Conservation (phyloP, 176 grass and related monocot species). For the Raddia guianensis region DNA sequence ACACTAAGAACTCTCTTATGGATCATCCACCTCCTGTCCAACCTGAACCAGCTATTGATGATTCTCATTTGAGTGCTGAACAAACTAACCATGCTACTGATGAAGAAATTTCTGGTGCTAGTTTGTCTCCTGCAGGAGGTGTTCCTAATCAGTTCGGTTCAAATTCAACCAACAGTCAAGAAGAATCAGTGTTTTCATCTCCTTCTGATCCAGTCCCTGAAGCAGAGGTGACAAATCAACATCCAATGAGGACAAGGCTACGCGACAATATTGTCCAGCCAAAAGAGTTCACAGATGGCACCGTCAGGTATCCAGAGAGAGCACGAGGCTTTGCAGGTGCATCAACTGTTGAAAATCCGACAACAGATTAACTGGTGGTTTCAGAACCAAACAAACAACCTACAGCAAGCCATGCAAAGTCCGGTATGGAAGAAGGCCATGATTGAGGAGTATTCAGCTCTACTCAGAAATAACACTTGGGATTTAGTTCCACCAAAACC, state of each 20-base stretch:
- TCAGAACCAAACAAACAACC: neutral
- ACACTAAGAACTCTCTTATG: too few relatives aligned
- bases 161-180: too few relatives aligned
- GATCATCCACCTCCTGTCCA: too few relatives aligned
- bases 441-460: neutral
- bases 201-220: too few relatives aligned
- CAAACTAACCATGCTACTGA: too few relatives aligned
- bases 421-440: neutral
- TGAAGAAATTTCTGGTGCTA: too few relatives aligned
- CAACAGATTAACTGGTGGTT: accelerated
- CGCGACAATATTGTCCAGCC: neutral
- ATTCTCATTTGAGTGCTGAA: too few relatives aligned
- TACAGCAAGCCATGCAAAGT: neutral
- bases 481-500: neutral
- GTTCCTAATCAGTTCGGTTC: too few relatives aligned
- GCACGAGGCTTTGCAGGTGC: accelerated
- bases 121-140: too few relatives aligned
- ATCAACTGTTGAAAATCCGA: neutral
- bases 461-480: neutral
- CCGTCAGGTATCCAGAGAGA: neutral
- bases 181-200: too few relatives aligned
- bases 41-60: too few relatives aligned
- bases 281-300: neutral
- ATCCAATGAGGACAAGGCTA: neutral
- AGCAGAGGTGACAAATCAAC: neutral